Evolutionary conservation across 805 yeast species (phyloP).

Genomic region (Nakazawaea wyomingensis): DNA sequence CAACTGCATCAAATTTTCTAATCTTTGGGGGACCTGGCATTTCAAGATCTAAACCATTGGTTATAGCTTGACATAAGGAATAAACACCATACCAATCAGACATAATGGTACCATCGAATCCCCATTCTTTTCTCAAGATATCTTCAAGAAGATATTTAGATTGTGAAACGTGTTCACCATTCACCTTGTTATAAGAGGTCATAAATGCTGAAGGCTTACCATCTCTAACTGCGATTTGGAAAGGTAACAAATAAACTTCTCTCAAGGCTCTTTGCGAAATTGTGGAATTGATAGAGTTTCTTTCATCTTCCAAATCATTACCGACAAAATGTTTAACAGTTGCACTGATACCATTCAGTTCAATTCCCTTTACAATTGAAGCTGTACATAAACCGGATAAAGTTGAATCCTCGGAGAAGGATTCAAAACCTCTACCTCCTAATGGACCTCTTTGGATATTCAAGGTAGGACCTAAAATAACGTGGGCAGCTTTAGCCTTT

Average conservation of each 20-base stretch:
- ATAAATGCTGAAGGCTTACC: conserved; percentile 50
- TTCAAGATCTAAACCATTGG: conserved; percentile 58
- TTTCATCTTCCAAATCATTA: conserved; percentile 56
- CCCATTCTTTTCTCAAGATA: conserved; percentile 51
- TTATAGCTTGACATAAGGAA: conserved; percentile 39
- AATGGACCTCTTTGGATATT: conserved; percentile 40
- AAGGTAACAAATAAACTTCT: conserved; percentile 60
- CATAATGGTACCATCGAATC: conserved; percentile 50
- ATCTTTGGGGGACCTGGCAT: conserved; percentile 60
- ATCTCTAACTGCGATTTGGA: conserved; percentile 51
- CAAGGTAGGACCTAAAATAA: conserved; percentile 29
- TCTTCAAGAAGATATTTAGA: conserved; percentile 36
- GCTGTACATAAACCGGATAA: conserved; percentile 42
- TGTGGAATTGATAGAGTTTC: conserved; percentile 42
- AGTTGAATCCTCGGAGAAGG: conserved; percentile 38
- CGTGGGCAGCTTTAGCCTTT: conserved; percentile 36
- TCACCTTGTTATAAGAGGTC: conserved; percentile 61
- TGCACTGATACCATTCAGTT: conserved; percentile 44
- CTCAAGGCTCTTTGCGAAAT: conserved; percentile 58
- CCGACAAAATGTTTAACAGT: conserved; percentile 59
- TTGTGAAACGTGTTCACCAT: conserved; percentile 55
- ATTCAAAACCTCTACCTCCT: conserved; percentile 41
- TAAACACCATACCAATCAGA: conserved; percentile 64
- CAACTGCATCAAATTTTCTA: conserved; percentile 34
- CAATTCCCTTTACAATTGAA: conserved; percentile 50